These are phyloP conservation scores for Solanum medicagineum DNA, from an alignment of 257 asterid species.

Conservation along the genomic window DNA sequence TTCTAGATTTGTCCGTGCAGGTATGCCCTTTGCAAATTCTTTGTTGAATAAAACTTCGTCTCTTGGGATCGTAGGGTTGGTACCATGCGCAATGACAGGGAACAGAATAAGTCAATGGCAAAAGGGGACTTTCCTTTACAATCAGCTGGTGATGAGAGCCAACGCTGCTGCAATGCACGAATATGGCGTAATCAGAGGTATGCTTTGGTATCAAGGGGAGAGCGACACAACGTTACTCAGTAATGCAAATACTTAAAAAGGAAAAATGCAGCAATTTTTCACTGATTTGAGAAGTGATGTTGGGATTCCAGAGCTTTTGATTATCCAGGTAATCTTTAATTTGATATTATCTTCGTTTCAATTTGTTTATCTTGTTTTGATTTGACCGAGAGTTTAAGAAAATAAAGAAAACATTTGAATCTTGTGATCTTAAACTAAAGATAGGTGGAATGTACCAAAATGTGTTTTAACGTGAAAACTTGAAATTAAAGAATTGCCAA, in stretches of 20 bases:
- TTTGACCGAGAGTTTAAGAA: too few relatives aligned
- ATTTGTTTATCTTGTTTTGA: neutral
- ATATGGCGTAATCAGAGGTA: slow-evolving; percentile 7
- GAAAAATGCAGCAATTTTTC: slow-evolving; percentile 11
- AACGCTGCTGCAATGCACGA: neutral
- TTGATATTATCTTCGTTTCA: neutral
- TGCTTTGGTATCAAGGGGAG: slow-evolving; percentile 40
- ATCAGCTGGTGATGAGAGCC: slow-evolving; percentile 12
- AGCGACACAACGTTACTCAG: neutral
- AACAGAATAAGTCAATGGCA: slow-evolving; percentile 20
- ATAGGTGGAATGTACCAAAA: too few relatives aligned
- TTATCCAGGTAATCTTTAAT: slow-evolving; percentile 12
- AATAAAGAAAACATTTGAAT: too few relatives aligned
- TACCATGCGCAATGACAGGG: slow-evolving; percentile 32
- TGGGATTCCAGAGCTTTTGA: neutral
- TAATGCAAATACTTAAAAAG: slow-evolving; percentile 12
- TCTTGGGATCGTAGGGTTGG: slow-evolving; percentile 14
- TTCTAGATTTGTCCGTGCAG: neutral
- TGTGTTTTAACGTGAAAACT: too few relatives aligned
- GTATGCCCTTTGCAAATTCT: slow-evolving; percentile 21
- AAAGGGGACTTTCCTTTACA: slow-evolving; percentile 12
- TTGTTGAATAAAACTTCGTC: neutral
- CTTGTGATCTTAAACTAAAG: too few relatives aligned
- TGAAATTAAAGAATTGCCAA: too few relatives aligned
- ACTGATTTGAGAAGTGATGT: slow-evolving; percentile 11